Evolutionary conservation across 2,329 filamentous ascomycete species (phyloP), one percentile per base, ranked within the genome.

Genomic region (Fusarium musae): DNA sequence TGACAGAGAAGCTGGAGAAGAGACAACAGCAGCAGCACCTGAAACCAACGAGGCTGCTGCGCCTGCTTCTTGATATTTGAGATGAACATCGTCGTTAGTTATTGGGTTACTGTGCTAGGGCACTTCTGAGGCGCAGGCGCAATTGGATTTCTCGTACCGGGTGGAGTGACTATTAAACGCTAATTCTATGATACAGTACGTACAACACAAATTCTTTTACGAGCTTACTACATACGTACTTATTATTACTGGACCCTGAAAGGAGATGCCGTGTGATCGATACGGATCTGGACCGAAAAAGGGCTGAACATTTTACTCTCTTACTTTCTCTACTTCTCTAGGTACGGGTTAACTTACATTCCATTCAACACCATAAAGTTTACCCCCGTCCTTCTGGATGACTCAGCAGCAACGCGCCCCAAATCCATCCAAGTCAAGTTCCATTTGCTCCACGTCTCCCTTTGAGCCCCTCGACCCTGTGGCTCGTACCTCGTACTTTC

Each of bases 1-100:
- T 13, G 77, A 78, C 23, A 77, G 71, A 43, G 76, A 78, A 34
- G 68, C 39, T 9, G 73, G 66, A 12, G 76, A 77, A 32, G 75
- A 74, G 12, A 30, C 63, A 5, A 7, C 67, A 11, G 23, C 63
- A 32, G 28, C 66, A 17, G 56, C 50, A 30, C 46, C 67, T 39
- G 71, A 73, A 37, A 37, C 42, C 15, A 71, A 60, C 15, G 69
- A 71, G 36, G 56, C 68, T 46, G n/a, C 68, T 30, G 44, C 44
- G 21, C 15, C 68, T 63, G 34, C 64, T 61, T 60, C 65, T 23
- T 74, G 66, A 66, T 46, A 43, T 30, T 28, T 50, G 28, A 53
- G 21, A 66, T 47, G 53, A 19, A 28, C n/a, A 59, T 39, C 19
- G 39, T 36, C 26, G 63, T 42, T 26, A 49, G 63, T 42, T 26